These are phyloP conservation scores for Basipetospora chlamydospora DNA, from an alignment of 2,329 filamentous ascomycete species.

Conservation along the genomic window DNA sequence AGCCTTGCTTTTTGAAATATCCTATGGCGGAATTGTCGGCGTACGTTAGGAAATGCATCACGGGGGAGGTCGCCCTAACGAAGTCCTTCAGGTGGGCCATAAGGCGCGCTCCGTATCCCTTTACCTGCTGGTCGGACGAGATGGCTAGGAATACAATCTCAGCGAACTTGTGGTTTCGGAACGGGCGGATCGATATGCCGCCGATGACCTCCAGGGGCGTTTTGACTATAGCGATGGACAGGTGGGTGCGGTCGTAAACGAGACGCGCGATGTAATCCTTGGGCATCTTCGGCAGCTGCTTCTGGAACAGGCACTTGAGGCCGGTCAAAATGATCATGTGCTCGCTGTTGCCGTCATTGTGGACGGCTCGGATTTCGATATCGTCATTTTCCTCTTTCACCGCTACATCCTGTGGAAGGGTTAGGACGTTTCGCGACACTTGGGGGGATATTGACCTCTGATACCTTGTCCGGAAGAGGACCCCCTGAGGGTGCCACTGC, in stretches of 20 bases:
- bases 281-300: conserved; percentile 97
- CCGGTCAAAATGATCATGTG: conserved; percentile 90
- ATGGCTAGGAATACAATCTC: conserved; percentile 99
- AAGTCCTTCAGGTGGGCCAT: conserved; percentile 99
- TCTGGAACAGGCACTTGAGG: conserved; percentile 95
- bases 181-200: conserved; percentile 91
- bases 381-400: conserved; percentile 87
- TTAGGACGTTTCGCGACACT: too few species aligned
- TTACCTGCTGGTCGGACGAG: conserved; percentile 94
- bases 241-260: conserved; percentile 90
- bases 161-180: conserved; percentile 81
- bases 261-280: conserved; percentile 97
- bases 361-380: conserved; percentile 95
- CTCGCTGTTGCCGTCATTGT: conserved; percentile 81
- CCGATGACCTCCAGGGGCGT: conserved; percentile 91
- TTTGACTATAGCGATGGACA: conserved; percentile 96
- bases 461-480: too few species aligned
- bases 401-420: conserved; percentile 72
- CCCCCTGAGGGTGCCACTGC: too few species aligned
- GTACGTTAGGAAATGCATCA: conserved; percentile 98
- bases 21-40: conserved; percentile 98
- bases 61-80: conserved; percentile 87
- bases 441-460: too few species aligned
- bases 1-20: conserved; percentile 98
- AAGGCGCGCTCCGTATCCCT: conserved; percentile 91